Evolutionary conservation across 805 yeast species (phyloP).

Genomic region (Yarrowia deformans): DNA sequence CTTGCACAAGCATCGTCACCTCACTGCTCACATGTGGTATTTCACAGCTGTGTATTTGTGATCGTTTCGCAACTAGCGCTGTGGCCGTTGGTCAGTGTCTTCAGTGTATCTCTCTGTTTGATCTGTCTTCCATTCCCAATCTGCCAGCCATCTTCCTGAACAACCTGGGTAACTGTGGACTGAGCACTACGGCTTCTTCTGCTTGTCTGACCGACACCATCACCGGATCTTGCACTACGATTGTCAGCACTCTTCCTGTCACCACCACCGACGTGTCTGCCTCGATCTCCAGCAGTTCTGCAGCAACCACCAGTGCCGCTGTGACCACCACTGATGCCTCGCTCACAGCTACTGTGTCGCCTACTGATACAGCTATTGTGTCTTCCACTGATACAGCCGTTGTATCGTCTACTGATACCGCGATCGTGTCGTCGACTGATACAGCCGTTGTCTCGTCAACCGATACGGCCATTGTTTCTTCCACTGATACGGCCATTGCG

Average conservation of each 20-base stretch:
- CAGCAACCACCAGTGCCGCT: too few species aligned
- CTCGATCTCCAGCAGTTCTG: too few species aligned
- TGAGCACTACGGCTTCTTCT: neutral
- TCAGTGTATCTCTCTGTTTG: slow-evolving; percentile 1
- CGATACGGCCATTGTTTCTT: too few species aligned
- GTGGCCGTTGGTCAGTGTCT: neutral
- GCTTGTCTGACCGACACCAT: neutral
- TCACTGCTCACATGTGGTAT: neutral
- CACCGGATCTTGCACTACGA: slow-evolving; percentile 10
- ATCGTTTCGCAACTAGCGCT: neutral
- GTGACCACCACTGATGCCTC: too few species aligned
- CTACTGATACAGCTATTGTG: too few species aligned
- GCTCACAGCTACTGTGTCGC: too few species aligned
- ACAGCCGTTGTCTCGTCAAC: too few species aligned
- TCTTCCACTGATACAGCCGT: too few species aligned
- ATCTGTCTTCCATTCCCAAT: neutral
- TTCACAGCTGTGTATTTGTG: too few species aligned
- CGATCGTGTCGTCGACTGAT: too few species aligned
- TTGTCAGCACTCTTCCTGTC: slow-evolving; percentile 11
- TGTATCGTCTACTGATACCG: too few species aligned
- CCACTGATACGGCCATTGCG: too few species aligned
- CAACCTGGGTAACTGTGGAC: neutral
- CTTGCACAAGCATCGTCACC: neutral
- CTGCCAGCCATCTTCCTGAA: neutral
- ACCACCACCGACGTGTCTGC: neutral